Base-by-base conservation (phyloP, 192 early-diverging fungal species). In the Umbelopsis vinacea region DNA sequence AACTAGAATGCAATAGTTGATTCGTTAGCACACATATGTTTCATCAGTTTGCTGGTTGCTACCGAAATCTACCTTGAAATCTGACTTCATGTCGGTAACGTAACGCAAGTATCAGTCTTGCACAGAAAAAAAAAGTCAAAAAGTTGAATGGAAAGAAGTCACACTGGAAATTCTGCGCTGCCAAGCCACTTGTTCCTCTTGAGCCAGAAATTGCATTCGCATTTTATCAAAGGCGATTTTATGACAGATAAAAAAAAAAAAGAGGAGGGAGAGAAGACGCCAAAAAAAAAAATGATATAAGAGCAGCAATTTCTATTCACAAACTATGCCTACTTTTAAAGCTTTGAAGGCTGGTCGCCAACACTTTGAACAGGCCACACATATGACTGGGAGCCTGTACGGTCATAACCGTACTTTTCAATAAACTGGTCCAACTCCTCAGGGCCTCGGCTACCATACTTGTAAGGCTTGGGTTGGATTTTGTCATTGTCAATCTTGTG, bases 361-460 rank as follows among this genome's bases (percentile, higher is more conserved):
- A 78, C 48, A 12, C 55, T 69, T 17, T 81, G 79, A 9, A 70
- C 68, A 26, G 87, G 85, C 87, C 87, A 88, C 8, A 73, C 75
- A 66, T 88, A 88, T 19, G 76, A 33, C 26, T 77, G 71, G 40
- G 66, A 45, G 24, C 70, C 66, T 52, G 68, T 69, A 38, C 83
- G 77, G 53, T 85, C 84, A 47, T 82, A 86, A 19, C 87, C 87
- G 50, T 82, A 83, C 54, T 82, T 80, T 70, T 82, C 78, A 23
- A 95, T 79, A 79, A 95, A 98, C 33, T 91, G 90, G 57, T 89
- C 82, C 70, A 93, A 79, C 21, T 91, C 84, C 71, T 86, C 88
- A 46, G 96, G 96, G 0, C 95, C 96, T 17, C 95, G 87, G 52
- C 86, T 84, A 8, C 95, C 95, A 80, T 92, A 97, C 67, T 84